These are phyloP conservation scores for Antitrichia curtipendula DNA, from an alignment of 225 moss, liverwort and hornwort genomes.

Conservation along the genomic window DNA sequence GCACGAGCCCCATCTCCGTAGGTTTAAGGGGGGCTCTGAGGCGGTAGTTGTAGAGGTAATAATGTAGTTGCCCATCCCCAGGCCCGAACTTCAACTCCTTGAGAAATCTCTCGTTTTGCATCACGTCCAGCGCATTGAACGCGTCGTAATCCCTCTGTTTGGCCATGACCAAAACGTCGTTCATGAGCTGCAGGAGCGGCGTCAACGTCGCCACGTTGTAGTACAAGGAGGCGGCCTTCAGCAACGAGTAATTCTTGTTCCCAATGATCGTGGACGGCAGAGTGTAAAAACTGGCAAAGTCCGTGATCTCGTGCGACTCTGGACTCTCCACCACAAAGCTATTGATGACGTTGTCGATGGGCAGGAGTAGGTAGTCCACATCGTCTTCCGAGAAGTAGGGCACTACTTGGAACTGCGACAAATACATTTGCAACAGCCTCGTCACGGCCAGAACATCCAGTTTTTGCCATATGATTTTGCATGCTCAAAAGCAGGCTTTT, in stretches of 20 bases:
- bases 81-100: slow-evolving; percentile 97
- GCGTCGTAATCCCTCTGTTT: slow-evolving; percentile 84
- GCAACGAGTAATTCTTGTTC: slow-evolving; percentile 70
- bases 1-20: slow-evolving; percentile 79
- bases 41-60: slow-evolving; percentile 94
- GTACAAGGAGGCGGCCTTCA: slow-evolving; percentile 94
- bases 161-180: slow-evolving; percentile 75
- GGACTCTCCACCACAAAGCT: slow-evolving; percentile 91
- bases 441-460: slow-evolving; percentile 69
- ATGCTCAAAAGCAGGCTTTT: no score
- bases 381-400: slow-evolving; percentile 72
- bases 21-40: slow-evolving; percentile 67
- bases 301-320: slow-evolving; percentile 65
- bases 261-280: slow-evolving; percentile 92
- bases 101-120: slow-evolving; percentile 90
- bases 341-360: slow-evolving; percentile 71
- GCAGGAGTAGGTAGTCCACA: slow-evolving; percentile 74
- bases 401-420: slow-evolving; percentile 64
- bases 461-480: no score
- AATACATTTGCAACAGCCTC: slow-evolving; percentile 48
- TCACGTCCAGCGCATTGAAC: slow-evolving; percentile 93
- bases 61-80: slow-evolving; percentile 92
- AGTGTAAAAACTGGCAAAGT: slow-evolving; percentile 91
- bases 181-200: slow-evolving; percentile 81
- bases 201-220: slow-evolving; percentile 89